Base-by-base conservation (phyloP, 1,284 basidiomycete genomes). In the Tranzscheliella williamsii region DNA sequence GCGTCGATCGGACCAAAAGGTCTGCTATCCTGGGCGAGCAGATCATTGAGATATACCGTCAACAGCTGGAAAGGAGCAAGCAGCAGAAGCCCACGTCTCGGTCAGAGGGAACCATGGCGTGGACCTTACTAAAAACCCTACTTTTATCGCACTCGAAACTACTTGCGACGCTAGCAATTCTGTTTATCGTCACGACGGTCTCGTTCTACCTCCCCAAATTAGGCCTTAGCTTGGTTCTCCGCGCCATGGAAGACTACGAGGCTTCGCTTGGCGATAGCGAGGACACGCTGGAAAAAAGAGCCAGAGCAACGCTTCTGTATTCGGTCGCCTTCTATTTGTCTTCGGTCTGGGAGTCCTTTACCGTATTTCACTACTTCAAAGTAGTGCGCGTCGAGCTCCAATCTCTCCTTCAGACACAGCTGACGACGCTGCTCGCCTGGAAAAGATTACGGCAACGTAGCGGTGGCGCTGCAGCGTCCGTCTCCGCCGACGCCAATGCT, bases 401-500 rank as follows among this genome's bases (percentile, higher is more conserved):
- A 29, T 21, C 42, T 1, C 36, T 32, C 13, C 16, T 60, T 17
- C 56, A 60, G 27, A 39, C 32, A 0, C 56, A 60, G 26, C 42
- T 60, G 2, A 60, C 50, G 7, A 53, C 50, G 3, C 24, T 60
- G 23, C 31, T 60, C 2, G 56, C 56, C 0, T 60, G 56, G 56
- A 60, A 60, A 42, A 24, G 56, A 18, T 26, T 60, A 32, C 34
- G 50, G n/a, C 56, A 60, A 29, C 53, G 53, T 21, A n/a, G n/a
- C n/a, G n/a, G n/a, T n/a, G 56, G 53, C 36, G 50, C 50, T n/a
- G 53, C 46, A 5, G 27, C 45, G 16, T 31, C 41, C 12, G 17
- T 32, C 18, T 16, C 41, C 21, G 15, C 22, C 16, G 24, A 21
- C 18, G 7, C 31, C 15, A 7, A 24, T 17, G 11, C 30, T 7